These are phyloP conservation scores for Brassica hybrid DNA, from an alignment of 441 rosid genomes.

Conservation along the genomic window DNA sequence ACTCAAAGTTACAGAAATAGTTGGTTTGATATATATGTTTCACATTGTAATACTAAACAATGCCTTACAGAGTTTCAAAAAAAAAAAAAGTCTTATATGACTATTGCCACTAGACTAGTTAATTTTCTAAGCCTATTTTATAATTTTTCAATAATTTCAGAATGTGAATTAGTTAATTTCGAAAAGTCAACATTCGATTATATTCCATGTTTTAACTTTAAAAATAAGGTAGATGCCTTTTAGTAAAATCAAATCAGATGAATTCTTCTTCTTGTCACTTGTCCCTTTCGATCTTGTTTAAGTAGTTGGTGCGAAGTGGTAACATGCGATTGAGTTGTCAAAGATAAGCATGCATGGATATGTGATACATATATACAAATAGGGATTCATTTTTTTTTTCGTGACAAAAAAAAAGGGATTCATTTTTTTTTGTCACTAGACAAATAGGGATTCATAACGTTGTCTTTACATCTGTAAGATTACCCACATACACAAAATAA, in stretches of 20 bases:
- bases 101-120: conserved; percentile 11
- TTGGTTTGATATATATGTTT: not conserved
- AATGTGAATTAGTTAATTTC: not conserved
- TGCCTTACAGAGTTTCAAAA: not conserved
- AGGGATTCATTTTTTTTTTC: not conserved
- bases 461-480: not conserved
- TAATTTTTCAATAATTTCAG: conserved; percentile 12
- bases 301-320: conserved; percentile 40
- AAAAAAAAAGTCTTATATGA: too few species aligned
- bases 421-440: too few species aligned
- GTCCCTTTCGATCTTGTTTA: conserved; percentile 25
- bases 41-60: not conserved
- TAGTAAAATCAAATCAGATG: conserved; percentile 22
- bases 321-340: conserved; percentile 42
- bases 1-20: not conserved
- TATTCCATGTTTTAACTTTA: not conserved
- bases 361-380: not conserved
- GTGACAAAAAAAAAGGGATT: too few species aligned
- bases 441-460: not conserved
- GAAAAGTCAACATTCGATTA: conserved; percentile 26
- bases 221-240: conserved; percentile 26
- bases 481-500: not conserved
- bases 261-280: conserved; percentile 11
- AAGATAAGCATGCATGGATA: conserved; percentile 10
- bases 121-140: not conserved